These are phyloP conservation scores for Nannochloropsis oceanica DNA, from an alignment of 108 stramenopile genomes.

Conservation along the genomic window DNA sequence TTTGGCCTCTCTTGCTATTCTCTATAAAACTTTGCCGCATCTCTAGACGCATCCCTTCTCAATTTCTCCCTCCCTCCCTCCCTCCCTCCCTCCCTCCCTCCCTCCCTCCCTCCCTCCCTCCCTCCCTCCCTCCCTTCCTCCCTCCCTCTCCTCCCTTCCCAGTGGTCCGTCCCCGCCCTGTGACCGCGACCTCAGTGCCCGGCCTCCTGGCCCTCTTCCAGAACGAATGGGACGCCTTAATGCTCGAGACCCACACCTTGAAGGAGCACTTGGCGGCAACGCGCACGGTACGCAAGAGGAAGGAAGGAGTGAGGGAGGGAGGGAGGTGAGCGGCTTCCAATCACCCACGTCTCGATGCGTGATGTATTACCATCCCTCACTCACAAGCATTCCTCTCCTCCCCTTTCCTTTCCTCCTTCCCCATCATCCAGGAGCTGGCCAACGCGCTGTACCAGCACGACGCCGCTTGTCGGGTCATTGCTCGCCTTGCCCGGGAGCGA, in stretches of 20 bases:
- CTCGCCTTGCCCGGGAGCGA: conserved; percentile 28
- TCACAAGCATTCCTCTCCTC: not conserved
- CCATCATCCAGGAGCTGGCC: conserved; percentile 24
- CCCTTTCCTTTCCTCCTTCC: not conserved
- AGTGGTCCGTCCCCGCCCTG: conserved; percentile 29
- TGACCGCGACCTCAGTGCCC: conserved; percentile 28
- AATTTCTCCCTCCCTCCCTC: not conserved
- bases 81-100: not conserved
- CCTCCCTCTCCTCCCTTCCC: not conserved
- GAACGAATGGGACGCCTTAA: conserved; percentile 40
- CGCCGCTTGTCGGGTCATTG: conserved; percentile 35
- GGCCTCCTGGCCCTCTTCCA: conserved; percentile 31
- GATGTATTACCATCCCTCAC: not conserved
- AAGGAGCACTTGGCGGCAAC: conserved; percentile 38
- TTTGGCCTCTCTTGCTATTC: too few relatives aligned
- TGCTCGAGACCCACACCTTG: conserved; percentile 37
- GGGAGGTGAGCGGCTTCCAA: not conserved
- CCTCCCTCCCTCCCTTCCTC: not conserved
- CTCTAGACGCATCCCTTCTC: not conserved
- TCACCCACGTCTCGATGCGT: too few relatives aligned
- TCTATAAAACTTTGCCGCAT: too few relatives aligned
- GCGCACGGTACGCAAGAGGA: not conserved
- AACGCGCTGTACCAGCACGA: conserved; percentile 38
- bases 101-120: not conserved
- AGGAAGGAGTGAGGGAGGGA: not conserved